Base-by-base conservation (phyloP, 768 basidiomycete species). In the Phylloporus rhodoxanthus region DNA sequence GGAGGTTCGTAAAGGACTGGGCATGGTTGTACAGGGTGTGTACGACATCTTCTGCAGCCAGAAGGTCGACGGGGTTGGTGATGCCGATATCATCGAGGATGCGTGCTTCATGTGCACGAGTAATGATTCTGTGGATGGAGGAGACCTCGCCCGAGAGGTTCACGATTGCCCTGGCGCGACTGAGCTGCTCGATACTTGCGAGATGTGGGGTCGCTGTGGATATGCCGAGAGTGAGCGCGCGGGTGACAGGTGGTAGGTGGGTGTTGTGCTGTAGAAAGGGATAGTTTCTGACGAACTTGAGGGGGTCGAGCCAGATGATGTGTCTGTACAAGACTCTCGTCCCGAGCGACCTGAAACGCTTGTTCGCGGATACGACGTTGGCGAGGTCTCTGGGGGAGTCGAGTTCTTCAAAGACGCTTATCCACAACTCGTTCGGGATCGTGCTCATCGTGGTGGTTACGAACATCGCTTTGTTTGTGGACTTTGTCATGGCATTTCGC, bases 371-470 rank as follows among this genome's bases (percentile, higher is more conserved):
- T 2, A 70, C 64, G 45, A 73, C 54, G 46, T 51, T 50, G 30
- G 65, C 59, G 42, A 73, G 55, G 55, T 70, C 68, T n/a, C 30
- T 36, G 0, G 68, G 60, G 0, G 51, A 41, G 37, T 63, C 65
- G 28, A 73, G 54, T 7, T 61, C 55, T 30, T 70, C 71, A 37
- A 73, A 72, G 26, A 73, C 65, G 45, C 54, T 52, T 56, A 72
- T 57, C 72, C 72, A 73, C 1, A 73, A 57, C 34, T 73, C 72
- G 36, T 62, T 65, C 2, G 72, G 72, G 26, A 73, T 51, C 14
- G 52, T 47, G 23, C 47, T n/a, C 57, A 62, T 62, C 39, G 23
- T 45, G 43, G 40, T 49, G 30, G 36, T 43, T 3, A 32, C 20
- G 6, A 42, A 41, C 40, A 41, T n/a, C 2, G 15, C 38, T 10